phyloP scores from a whole-genome alignment of 2,329 filamentous ascomycete species.

The Byssochlamys sp. region DNA sequence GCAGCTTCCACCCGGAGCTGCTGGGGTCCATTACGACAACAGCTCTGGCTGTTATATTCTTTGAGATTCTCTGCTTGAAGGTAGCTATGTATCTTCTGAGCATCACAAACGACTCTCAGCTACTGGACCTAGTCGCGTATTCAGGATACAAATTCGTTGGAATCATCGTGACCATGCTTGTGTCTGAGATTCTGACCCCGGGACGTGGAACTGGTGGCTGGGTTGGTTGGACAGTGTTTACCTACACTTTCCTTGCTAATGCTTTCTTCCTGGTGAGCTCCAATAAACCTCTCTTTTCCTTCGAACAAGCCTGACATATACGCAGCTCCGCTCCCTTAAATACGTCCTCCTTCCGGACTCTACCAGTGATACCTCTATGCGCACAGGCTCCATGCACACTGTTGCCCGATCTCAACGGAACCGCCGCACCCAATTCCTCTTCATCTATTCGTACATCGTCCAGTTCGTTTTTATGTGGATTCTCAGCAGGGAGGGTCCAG shows the following conservation, averaged over 20 bases:
- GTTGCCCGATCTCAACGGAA: slow-evolving; percentile 78
- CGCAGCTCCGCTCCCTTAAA: slow-evolving; percentile 79
- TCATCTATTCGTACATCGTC: slow-evolving; percentile 86
- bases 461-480: slow-evolving; percentile 94
- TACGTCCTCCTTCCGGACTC: slow-evolving; percentile 90
- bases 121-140: slow-evolving; percentile 89
- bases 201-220: slow-evolving; percentile 76
- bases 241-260: slow-evolving; percentile 87
- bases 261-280: slow-evolving; percentile 78
- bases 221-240: slow-evolving; percentile 79
- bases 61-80: slow-evolving; percentile 86
- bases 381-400: slow-evolving; percentile 52
- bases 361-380: slow-evolving; percentile 53
- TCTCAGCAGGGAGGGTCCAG: slow-evolving; percentile 47
- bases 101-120: slow-evolving; percentile 87
- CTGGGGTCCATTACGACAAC: slow-evolving; percentile 80
- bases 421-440: slow-evolving; percentile 81
- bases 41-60: slow-evolving; percentile 68
- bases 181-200: slow-evolving; percentile 67
- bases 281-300: neutral
- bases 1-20: slow-evolving; percentile 87
- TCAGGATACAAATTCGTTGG: slow-evolving; percentile 98
- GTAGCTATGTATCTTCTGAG: slow-evolving; percentile 85
- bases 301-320: slow-evolving; percentile 1
- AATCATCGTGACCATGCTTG: slow-evolving; percentile 76